Conservation (phyloP, 805 yeast genomes). For the Candida xiaguanensis region DNA sequence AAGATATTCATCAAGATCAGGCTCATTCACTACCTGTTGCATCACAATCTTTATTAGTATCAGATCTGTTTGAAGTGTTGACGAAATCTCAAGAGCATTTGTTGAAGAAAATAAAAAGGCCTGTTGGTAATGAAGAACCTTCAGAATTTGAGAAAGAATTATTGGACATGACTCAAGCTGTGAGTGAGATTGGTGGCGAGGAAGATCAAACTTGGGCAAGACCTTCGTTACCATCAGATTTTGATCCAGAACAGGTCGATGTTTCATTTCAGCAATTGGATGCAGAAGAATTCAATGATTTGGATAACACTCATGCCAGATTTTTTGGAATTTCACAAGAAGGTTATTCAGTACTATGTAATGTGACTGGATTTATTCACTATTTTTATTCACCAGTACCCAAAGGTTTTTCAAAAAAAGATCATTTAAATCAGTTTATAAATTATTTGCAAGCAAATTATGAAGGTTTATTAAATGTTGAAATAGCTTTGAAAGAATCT, state of each 20-base stretch:
- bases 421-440: constrained; percentile 45
- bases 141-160: constrained; percentile 41
- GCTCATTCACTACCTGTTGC: constrained; percentile 35
- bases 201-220: constrained; percentile 48
- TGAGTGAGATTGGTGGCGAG: constrained; percentile 21
- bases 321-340: constrained; percentile 89
- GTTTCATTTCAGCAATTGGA: constrained; percentile 87
- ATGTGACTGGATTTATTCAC: constrained; percentile 83
- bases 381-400: constrained; percentile 94
- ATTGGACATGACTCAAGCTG: constrained; percentile 30
- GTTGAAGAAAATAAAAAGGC: constrained; percentile 31
- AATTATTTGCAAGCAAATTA: constrained; percentile 45
- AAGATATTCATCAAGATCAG: constrained; percentile 14
- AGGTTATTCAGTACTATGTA: constrained; percentile 88
- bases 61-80: constrained; percentile 18
- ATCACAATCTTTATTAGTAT: constrained; percentile 14
- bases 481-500: constrained; percentile 70
- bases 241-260: constrained; percentile 48
- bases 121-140: constrained; percentile 32
- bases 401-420: constrained; percentile 58
- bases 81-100: constrained; percentile 28
- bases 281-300: constrained; percentile 75
- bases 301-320: constrained; percentile 63
- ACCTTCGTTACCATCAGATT: constrained; percentile 50
- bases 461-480: constrained; percentile 61